Percentiles rank a stretch among this genome's conserved stretches.
These are phyloP conservation scores for Zea luxurians DNA, from an alignment of 176 grass and related monocot species.

Conservation along the genomic window DNA sequence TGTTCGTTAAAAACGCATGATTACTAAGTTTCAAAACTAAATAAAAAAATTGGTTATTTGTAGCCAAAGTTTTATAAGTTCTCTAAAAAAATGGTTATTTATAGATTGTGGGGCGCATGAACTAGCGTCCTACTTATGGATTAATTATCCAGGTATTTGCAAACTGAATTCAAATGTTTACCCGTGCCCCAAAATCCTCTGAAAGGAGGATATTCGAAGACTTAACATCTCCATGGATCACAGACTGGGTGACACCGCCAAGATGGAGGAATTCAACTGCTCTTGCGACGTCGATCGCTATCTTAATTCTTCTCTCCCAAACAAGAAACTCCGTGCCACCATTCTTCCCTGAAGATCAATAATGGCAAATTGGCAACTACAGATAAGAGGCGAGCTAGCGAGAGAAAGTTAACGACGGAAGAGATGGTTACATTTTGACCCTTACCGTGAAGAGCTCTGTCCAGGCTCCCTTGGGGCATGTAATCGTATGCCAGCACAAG, in stretches of 20 bases:
- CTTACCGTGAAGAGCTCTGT: slow-evolving; percentile 84
- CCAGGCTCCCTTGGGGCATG: slow-evolving; percentile 81
- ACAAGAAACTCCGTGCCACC: slow-evolving; percentile 50
- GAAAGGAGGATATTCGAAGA: slow-evolving; percentile 97
- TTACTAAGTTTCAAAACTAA: too few relatives aligned
- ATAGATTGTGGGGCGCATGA: neutral
- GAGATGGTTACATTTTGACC: neutral
- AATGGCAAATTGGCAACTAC: neutral
- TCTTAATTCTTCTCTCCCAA: slow-evolving; percentile 78
- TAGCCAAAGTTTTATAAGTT: too few relatives aligned
- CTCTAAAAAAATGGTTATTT: too few relatives aligned
- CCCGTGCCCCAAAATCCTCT: slow-evolving; percentile 74
- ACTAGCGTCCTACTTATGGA: neutral
- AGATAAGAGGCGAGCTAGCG: neutral
- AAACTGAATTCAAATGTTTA: slow-evolving; percentile 43
- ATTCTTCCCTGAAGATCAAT: slow-evolving; percentile 54
- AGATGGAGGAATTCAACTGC: slow-evolving; percentile 87
- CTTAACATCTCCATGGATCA: slow-evolving; percentile 93
- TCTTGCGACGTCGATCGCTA: slow-evolving; percentile 69
- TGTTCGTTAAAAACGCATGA: too few relatives aligned
- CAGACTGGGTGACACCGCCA: slow-evolving; percentile 50
- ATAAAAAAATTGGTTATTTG: too few relatives aligned
- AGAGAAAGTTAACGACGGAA: neutral
- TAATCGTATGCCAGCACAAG: slow-evolving; percentile 91
- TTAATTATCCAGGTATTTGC: slow-evolving; percentile 8